phyloP scores from a whole-genome alignment of 768 basidiomycete genomes.

The Roridomyces roridus region DNA sequence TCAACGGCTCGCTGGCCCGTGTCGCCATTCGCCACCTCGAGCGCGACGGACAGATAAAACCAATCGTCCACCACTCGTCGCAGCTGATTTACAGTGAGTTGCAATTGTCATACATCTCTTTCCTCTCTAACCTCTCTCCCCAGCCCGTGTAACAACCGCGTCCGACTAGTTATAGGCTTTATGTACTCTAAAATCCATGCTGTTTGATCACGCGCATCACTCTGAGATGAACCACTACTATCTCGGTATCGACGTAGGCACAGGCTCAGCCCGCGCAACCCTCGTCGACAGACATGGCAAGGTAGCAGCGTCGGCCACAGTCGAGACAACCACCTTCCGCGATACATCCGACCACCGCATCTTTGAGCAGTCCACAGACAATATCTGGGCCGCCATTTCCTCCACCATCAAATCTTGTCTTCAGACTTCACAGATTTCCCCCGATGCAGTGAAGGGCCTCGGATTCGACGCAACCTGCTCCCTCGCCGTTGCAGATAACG shows the following conservation, averaged over 20 bases:
- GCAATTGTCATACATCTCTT: not conserved
- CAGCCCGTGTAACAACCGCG: conserved; percentile 56
- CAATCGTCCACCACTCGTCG: conserved; percentile 92
- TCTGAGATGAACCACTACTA: conserved; percentile 59
- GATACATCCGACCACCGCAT: conserved; percentile 86
- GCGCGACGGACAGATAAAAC: conserved; percentile 94
- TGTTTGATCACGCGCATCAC: conserved; percentile 9
- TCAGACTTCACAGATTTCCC: conserved; percentile 55
- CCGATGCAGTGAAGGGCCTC: conserved; percentile 77
- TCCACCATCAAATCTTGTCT: conserved; percentile 69
- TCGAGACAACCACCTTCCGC: conserved; percentile 86
- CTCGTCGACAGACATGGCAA: conserved; percentile 74
- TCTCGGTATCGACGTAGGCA: conserved; percentile 87
- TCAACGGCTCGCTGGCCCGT: conserved; percentile 94
- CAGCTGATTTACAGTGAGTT: conserved; percentile 96
- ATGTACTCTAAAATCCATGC: conserved; percentile 43
- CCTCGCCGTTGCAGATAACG: conserved; percentile 79
- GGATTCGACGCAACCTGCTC: conserved; percentile 99
- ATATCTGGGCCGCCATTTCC: conserved; percentile 84
- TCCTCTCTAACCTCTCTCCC: conserved; percentile 4
- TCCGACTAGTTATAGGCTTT: conserved; percentile 53
- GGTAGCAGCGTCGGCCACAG: conserved; percentile 79
- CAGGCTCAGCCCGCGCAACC: conserved; percentile 90
- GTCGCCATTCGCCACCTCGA: conserved; percentile 90
- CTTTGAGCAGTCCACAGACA: conserved; percentile 93